phyloP scores from a whole-genome alignment of 495 filamentous ascomycete species.

The Aspergillus funiculosus region DNA sequence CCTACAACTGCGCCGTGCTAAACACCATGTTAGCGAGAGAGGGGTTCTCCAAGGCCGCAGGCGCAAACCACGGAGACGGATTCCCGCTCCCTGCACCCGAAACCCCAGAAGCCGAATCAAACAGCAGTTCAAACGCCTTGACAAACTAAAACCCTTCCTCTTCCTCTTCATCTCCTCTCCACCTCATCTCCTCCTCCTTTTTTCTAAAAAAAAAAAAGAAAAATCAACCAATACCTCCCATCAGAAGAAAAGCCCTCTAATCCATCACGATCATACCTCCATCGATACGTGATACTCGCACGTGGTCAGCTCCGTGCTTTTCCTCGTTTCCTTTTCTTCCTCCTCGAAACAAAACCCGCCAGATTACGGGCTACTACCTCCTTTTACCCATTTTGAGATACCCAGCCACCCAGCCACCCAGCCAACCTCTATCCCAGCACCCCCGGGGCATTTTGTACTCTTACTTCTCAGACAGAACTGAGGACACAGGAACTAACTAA shows the following conservation, averaged over 20 bases:
- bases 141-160: neutral
- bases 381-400: conserved; percentile 13
- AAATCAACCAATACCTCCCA: no score
- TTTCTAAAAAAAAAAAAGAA: neutral
- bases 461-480: no score
- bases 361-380: no score
- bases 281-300: no score
- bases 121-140: neutral
- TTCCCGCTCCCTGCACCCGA: conserved; percentile 41
- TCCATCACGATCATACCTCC: no score
- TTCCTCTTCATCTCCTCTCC: neutral
- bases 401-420: neutral
- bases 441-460: conserved; percentile 5
- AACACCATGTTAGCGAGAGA: conserved; percentile 81
- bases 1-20: conserved; percentile 80
- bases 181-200: neutral
- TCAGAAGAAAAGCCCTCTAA: no score
- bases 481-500: no score
- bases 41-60: conserved; percentile 57
- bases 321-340: neutral
- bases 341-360: no score
- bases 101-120: conserved; percentile 23
- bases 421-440: neutral
- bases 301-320: no score
- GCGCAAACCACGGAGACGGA: conserved; percentile 35